Percentiles rank a stretch among this genome's conserved stretches.
Conservation (phyloP, 257 asterid species). For the Rhazya stricta region DNA sequence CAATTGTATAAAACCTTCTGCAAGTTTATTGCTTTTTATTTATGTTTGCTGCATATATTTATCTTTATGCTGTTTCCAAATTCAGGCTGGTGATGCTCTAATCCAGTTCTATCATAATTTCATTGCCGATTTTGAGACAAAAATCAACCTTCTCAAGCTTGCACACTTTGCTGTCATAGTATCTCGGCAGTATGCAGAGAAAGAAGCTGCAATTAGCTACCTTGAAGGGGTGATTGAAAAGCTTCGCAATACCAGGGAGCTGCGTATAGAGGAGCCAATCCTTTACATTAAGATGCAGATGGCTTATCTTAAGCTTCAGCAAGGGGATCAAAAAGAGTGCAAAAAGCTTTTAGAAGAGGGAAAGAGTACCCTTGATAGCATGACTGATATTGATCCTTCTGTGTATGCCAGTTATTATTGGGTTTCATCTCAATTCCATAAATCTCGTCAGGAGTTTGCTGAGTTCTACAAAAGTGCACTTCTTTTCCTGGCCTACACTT, state of each 20-base stretch:
- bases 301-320: slow-evolving; percentile 71
- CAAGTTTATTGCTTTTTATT: neutral
- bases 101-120: slow-evolving; percentile 89
- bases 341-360: slow-evolving; percentile 86
- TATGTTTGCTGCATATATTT: slow-evolving; percentile 15
- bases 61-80: slow-evolving; percentile 14
- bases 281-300: slow-evolving; percentile 87
- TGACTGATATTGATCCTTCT: slow-evolving; percentile 97
- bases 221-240: slow-evolving; percentile 92
- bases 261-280: slow-evolving; percentile 84
- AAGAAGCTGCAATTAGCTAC: slow-evolving; percentile 72
- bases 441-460: slow-evolving; percentile 79
- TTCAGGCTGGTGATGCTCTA: slow-evolving; percentile 88
- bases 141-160: slow-evolving; percentile 95
- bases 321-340: slow-evolving; percentile 82
- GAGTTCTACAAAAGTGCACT: slow-evolving; percentile 95
- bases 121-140: slow-evolving; percentile 92
- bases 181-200: slow-evolving; percentile 73
- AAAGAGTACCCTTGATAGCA: slow-evolving; percentile 82
- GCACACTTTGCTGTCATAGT: slow-evolving; percentile 92
- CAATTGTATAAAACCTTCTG: neutral
- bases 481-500: slow-evolving; percentile 85
- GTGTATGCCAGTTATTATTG: slow-evolving; percentile 92
- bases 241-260: slow-evolving; percentile 72
- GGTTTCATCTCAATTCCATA: slow-evolving; percentile 87